Evolutionary conservation across 2,329 filamentous ascomycete species (phyloP).

Genomic region (Verticillium nonalfalfae): DNA sequence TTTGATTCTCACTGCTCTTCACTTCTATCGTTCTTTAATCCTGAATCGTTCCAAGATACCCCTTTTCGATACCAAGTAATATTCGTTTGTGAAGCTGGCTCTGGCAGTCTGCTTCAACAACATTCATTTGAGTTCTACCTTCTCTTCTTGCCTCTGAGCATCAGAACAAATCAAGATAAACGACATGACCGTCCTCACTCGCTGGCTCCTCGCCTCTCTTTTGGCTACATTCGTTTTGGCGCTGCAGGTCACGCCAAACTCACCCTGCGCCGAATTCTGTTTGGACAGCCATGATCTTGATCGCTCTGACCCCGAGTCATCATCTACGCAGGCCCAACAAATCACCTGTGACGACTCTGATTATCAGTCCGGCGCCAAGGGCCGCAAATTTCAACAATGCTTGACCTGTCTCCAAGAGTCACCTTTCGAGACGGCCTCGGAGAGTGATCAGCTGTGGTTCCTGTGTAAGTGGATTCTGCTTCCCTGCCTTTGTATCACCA

Average conservation of each 20-base stretch:
- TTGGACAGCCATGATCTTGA: conserved; percentile 33
- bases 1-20: not conserved
- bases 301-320: conserved; percentile 37
- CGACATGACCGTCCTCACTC: conserved; percentile 12
- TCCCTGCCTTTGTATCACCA: not conserved
- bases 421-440: conserved; percentile 34
- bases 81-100: not conserved
- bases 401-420: conserved; percentile 48
- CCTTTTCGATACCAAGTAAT: not conserved
- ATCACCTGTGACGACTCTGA: conserved; percentile 41
- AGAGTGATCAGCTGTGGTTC: conserved; percentile 51
- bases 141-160: not conserved
- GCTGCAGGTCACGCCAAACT: conserved; percentile 46
- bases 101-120: conserved; percentile 1
- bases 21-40: not conserved
- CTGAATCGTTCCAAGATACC: not conserved
- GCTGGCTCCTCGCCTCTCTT: conserved; percentile 14
- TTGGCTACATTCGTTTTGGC: conserved; percentile 21
- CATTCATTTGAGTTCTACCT: not conserved
- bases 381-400: conserved; percentile 41
- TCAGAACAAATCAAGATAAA: not conserved
- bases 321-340: conserved; percentile 34
- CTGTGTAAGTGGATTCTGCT: conserved; percentile 37
- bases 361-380: conserved; percentile 28
- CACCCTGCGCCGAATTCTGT: conserved; percentile 47